Evolutionary conservation across 2,329 filamentous ascomycete genomes (phyloP).

Genomic region (Penicillium sp.): DNA sequence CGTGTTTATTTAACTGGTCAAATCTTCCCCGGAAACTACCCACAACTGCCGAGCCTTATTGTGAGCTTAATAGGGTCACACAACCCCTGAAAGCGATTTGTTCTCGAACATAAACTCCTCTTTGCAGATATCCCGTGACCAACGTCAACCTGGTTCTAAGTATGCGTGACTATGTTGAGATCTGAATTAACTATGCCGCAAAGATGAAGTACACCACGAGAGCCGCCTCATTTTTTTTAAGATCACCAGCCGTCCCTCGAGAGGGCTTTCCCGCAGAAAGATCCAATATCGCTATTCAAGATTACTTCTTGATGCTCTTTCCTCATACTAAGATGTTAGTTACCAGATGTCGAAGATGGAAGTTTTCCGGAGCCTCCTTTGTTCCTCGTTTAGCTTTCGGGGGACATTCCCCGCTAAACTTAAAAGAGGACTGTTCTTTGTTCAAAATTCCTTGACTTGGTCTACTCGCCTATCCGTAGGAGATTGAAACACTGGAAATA

Average conservation of each 20-base stretch:
- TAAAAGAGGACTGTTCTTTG: too few relatives aligned
- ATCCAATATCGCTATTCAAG: too few relatives aligned
- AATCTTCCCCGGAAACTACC: background rate
- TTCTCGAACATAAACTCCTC: background rate
- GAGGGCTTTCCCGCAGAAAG: background rate
- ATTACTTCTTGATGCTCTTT: background rate
- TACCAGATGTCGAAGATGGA: too few relatives aligned
- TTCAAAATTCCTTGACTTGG: too few relatives aligned
- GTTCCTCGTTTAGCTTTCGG: too few relatives aligned
- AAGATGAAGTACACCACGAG: background rate
- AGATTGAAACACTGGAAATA: background rate
- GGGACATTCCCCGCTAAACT: too few relatives aligned
- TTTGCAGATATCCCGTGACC: too few relatives aligned
- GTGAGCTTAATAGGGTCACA: background rate
- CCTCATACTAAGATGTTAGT: too few relatives aligned
- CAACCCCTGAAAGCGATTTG: background rate
- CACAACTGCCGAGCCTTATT: background rate
- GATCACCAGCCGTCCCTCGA: background rate
- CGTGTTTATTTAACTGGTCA: background rate
- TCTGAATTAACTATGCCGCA: background rate
- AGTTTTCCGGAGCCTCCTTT: too few relatives aligned
- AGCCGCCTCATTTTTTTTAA: conserved; percentile 3
- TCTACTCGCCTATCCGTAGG: background rate
- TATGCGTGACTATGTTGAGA: too few relatives aligned
- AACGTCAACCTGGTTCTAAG: too few relatives aligned